phyloP scores from a whole-genome alignment of 2,329 filamentous ascomycete species.

The Elsinoe necatrix region DNA sequence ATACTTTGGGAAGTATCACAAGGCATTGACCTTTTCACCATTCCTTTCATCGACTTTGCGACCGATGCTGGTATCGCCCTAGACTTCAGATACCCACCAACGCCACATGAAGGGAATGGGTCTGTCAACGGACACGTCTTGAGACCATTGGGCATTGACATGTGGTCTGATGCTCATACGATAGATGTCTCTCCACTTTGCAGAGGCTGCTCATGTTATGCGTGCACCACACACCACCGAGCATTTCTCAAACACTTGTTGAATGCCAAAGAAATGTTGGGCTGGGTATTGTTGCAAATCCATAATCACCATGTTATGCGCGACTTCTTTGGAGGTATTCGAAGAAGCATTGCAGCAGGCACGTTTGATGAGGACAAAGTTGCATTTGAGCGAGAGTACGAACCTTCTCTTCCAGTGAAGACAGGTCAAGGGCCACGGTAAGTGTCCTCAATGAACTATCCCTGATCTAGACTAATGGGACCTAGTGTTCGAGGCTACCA shows the following conservation, averaged over 20 bases:
- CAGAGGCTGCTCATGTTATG: constrained; percentile 65
- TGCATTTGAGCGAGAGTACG: constrained; percentile 60
- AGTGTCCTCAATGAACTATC: constrained; percentile 18
- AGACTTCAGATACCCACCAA: constrained; percentile 62
- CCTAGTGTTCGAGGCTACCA: constrained; percentile 67
- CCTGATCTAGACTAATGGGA: background rate
- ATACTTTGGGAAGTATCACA: constrained; percentile 66
- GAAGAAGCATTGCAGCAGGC: constrained; percentile 51
- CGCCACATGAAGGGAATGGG: constrained; percentile 15
- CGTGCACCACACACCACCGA: constrained; percentile 73
- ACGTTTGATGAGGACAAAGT: constrained; percentile 48
- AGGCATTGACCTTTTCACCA: constrained; percentile 70
- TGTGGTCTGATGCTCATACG: constrained; percentile 60
- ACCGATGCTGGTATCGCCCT: constrained; percentile 84
- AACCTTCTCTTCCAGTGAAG: constrained; percentile 60
- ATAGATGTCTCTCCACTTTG: constrained; percentile 55
- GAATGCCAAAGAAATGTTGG: constrained; percentile 89
- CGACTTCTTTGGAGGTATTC: constrained; percentile 63
- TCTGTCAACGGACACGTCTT: constrained; percentile 18
- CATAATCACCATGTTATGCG: constrained; percentile 75
- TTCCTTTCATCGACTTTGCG: constrained; percentile 63
- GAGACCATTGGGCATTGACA: constrained; percentile 61
- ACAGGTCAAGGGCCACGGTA: constrained; percentile 68
- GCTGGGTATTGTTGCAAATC: constrained; percentile 84
- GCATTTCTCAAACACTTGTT: constrained; percentile 86